Base-by-base conservation (phyloP, 2,329 filamentous ascomycete genomes). In the Talaromyces rugulosus region DNA sequence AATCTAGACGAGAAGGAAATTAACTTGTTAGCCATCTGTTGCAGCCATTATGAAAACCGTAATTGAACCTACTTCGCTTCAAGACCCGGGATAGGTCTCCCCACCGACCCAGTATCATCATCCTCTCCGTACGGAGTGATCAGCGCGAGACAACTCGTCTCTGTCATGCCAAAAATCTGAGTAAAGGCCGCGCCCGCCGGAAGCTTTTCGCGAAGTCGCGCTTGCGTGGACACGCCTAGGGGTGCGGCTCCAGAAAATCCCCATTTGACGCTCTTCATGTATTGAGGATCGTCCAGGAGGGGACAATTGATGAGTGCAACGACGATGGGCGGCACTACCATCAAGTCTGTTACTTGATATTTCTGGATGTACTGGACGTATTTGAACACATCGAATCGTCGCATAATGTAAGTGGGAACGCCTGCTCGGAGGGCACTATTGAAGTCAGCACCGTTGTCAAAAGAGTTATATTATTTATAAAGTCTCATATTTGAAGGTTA, bases 271-370 rank as follows among this genome's bases (percentile, higher is more conserved):
- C 84, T 87, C 67, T 83, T 87, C 28, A 95, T 77, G 72, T 95
- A 89, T 70, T 83, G 89, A 30, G 87, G 82, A 66, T 81, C 82
- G 5, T 84, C 82, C 4, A 84, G 80, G 12, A 36, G 33, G 0
- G 89, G 89, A 66, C 89, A 83, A 72, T 93, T 95, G n/a, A 87
- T 85, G 67, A 96, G 80, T 16, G 84, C 80, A 5, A 94, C 84
- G 0, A 92, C 80, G 62, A 96, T 87, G 0, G 92, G 90, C 6
- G 92, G 92, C 5, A 93, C 91, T 11, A 88, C 79, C 11, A 81
- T 78, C 42, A 93, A 76, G 62, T 81, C 79, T 5, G 88, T 90
- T 69, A 96, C 88, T 52, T 83, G 83, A 75, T 85, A 91, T 58
- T 80, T 83, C 71, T 91, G 80, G 30, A 92, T 83, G 69, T 88